These are phyloP conservation scores for Phytophthora constricta DNA, from an alignment of 352 stramenopile genomes.

Conservation along the genomic window DNA sequence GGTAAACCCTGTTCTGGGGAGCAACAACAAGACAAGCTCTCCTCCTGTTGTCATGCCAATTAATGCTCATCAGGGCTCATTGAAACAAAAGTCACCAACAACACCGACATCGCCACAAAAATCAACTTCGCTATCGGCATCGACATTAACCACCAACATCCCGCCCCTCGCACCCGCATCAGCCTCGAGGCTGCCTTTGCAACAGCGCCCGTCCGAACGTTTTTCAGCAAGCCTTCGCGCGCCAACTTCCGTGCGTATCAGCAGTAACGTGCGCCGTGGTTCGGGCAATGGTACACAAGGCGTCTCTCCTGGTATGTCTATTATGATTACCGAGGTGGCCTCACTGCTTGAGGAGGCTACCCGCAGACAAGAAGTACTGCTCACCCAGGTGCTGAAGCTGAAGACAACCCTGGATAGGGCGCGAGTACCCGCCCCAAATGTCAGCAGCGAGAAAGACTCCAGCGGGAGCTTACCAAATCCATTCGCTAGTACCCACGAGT, in stretches of 20 bases:
- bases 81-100: background rate
- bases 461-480: conserved; percentile 10
- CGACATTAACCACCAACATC: background rate
- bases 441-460: conserved; percentile 1
- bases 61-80: background rate
- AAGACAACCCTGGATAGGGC: conserved; percentile 43
- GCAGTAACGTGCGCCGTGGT: conserved; percentile 34
- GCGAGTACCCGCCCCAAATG: conserved; percentile 5
- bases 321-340: conserved; percentile 51
- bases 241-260: conserved; percentile 49
- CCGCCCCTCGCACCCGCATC: conserved; percentile 13
- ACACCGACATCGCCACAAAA: background rate
- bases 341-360: conserved; percentile 52
- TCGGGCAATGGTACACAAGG: conserved; percentile 22
- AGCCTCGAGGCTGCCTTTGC: conserved; percentile 19
- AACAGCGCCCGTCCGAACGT: conserved; percentile 35
- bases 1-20: conserved; percentile 11
- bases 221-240: conserved; percentile 31
- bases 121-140: background rate
- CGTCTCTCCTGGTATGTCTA: conserved; percentile 47
- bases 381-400: conserved; percentile 45
- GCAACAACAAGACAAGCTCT: background rate
- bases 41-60: background rate
- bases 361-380: conserved; percentile 52
- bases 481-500: background rate